These are phyloP conservation scores for Blumeriella jaapii DNA, from an alignment of 2,329 filamentous ascomycete species.

Conservation along the genomic window DNA sequence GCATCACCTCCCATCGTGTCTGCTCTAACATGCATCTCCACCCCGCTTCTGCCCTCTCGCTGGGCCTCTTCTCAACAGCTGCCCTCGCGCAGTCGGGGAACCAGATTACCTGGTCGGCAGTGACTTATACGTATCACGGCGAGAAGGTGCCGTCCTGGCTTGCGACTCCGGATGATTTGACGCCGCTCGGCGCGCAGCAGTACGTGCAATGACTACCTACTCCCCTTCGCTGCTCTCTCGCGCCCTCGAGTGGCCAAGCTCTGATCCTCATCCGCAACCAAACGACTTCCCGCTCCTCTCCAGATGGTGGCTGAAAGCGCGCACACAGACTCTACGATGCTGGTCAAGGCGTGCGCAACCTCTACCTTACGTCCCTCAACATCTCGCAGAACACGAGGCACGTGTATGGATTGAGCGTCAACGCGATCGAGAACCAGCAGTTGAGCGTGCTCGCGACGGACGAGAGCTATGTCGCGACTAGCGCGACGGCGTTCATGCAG, in stretches of 20 bases:
- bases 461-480: slow-evolving; percentile 44
- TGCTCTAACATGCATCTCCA: neutral
- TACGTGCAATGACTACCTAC: no score
- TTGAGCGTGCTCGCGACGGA: slow-evolving; percentile 32
- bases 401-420: slow-evolving; percentile 33
- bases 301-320: no score
- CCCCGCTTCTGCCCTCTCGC: neutral
- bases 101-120: slow-evolving; percentile 22
- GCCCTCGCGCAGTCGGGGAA: neutral
- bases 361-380: slow-evolving; percentile 33
- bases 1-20: no score
- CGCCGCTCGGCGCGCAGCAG: slow-evolving; percentile 43
- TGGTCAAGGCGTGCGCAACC: slow-evolving; percentile 36
- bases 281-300: no score
- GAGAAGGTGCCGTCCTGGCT: slow-evolving; percentile 37
- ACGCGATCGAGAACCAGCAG: slow-evolving; percentile 39
- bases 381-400: slow-evolving; percentile 24
- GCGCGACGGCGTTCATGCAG: slow-evolving; percentile 70
- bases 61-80: neutral
- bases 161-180: slow-evolving; percentile 30
- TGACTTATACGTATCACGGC: slow-evolving; percentile 33
- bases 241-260: no score
- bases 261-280: no score
- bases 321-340: slow-evolving; percentile 37
- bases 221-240: no score